phyloP scores from a whole-genome alignment of 495 filamentous ascomycete species.

The Xylaria castorea region DNA sequence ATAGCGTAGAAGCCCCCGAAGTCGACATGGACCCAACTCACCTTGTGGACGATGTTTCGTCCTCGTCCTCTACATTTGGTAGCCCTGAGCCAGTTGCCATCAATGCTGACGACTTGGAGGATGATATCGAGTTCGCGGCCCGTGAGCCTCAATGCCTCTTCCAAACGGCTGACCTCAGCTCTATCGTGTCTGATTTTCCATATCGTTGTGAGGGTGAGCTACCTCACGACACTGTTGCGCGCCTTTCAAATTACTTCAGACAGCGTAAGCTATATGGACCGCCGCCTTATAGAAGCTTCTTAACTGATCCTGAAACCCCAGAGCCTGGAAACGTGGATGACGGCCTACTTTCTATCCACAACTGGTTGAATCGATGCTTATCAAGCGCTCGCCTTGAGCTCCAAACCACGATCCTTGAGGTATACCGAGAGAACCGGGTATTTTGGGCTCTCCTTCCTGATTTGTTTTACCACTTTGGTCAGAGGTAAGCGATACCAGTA shows the following conservation, averaged over 20 bases:
- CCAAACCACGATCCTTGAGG: conserved; percentile 38
- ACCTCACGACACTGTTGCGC: conserved; percentile 44
- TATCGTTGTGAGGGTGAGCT: conserved; percentile 49
- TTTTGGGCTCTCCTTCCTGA: conserved; percentile 42
- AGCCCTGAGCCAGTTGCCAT: conserved; percentile 48
- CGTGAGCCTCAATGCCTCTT: conserved; percentile 7
- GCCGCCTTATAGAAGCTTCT: conserved; percentile 18
- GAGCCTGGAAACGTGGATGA: conserved; percentile 48
- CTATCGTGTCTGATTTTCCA: conserved; percentile 46
- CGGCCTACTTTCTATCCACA: conserved; percentile 44
- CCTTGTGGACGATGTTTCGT: conserved; percentile 34
- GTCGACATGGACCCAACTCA: conserved; percentile 41
- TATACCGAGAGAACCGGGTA: conserved; percentile 46
- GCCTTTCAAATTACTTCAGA: conserved; percentile 46
- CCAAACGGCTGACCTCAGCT: conserved; percentile 17
- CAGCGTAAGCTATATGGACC: conserved; percentile 41
- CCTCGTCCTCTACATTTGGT: conserved; percentile 45
- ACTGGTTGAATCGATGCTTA: conserved; percentile 55
- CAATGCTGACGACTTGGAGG: conserved; percentile 39
- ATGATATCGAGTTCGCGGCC: conserved; percentile 41
- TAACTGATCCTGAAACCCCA: conserved; percentile 31
- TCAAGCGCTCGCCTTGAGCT: conserved; percentile 35
- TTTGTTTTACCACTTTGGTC: conserved; percentile 34
- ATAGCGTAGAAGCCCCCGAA: conserved; percentile 52
- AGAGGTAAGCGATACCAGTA: conserved; percentile 30